Percentiles rank a stretch among this genome's conserved stretches.
These are phyloP conservation scores for Starmerella vaccinii DNA, from an alignment of 805 yeast species.

Conservation along the genomic window DNA sequence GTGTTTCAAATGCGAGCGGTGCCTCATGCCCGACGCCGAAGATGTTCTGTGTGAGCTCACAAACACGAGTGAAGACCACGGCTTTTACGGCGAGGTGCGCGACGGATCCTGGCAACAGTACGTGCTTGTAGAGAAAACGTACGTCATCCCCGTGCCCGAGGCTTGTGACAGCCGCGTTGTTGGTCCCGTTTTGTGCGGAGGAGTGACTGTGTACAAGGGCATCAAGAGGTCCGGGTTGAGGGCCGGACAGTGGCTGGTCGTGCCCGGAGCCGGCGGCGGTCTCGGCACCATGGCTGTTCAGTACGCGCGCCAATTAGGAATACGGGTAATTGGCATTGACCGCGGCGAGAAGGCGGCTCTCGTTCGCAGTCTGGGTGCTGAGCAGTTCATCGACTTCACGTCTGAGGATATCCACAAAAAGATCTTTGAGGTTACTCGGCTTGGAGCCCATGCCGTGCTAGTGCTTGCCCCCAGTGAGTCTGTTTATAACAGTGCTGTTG, in stretches of 20 bases:
- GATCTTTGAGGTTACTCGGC: constrained; percentile 42
- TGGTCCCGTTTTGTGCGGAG: constrained; percentile 59
- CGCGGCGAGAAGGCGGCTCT: constrained; percentile 60
- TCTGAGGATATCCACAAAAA: constrained; percentile 28
- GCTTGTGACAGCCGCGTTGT: constrained; percentile 47
- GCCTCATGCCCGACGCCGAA: constrained; percentile 38
- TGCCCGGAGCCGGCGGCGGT: constrained; percentile 68
- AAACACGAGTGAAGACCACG: constrained; percentile 30
- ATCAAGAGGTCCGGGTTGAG: constrained; percentile 46
- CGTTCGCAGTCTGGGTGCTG: constrained; percentile 51
- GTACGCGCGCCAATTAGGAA: constrained; percentile 68
- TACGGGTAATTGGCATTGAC: constrained; percentile 59
- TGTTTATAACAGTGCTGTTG: constrained; percentile 19
- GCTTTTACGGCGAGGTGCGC: constrained; percentile 46
- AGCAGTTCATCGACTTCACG: constrained; percentile 49
- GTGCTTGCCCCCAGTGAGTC: constrained; percentile 50
- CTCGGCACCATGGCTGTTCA: constrained; percentile 67
- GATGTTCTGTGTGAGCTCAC: constrained; percentile 45
- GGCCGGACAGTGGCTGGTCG: constrained; percentile 65
- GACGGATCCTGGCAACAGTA: constrained; percentile 57
- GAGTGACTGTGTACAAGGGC: constrained; percentile 60
- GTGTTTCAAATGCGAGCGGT: constrained; percentile 54
- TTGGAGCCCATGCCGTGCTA: constrained; percentile 58
- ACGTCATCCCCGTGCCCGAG: constrained; percentile 49
- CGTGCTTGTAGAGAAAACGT: constrained; percentile 55